phyloP scores from a whole-genome alignment of 176 grass and related monocot species.

The Olyra latifolia region DNA sequence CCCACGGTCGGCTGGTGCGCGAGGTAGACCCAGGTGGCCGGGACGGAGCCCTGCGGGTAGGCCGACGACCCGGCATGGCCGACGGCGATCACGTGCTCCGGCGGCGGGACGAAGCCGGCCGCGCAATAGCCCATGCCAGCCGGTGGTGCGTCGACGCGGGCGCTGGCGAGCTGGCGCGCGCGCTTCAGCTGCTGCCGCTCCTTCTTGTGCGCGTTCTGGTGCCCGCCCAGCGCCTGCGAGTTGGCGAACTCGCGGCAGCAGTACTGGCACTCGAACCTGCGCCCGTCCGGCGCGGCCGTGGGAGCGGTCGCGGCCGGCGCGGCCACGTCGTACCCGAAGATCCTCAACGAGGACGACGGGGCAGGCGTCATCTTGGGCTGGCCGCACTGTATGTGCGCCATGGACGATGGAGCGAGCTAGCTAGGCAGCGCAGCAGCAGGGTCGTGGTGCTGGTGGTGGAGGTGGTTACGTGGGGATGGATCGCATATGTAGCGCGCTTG shows the following conservation, averaged over 20 bases:
- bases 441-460: neutral
- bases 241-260: conserved; percentile 99
- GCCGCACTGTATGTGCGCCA: conserved; percentile 49
- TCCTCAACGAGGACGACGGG: neutral
- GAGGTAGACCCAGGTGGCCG: conserved; percentile 60
- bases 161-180: conserved; percentile 33
- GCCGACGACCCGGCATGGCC: conserved; percentile 21
- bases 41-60: conserved; percentile 3
- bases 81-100: conserved; percentile 28
- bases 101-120: conserved; percentile 21
- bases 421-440: too few relatives aligned
- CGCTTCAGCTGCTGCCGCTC: conserved; percentile 93
- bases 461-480: neutral
- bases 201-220: conserved; percentile 99
- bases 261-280: conserved; percentile 99
- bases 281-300: conserved; percentile 36
- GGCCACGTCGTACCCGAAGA: conserved; percentile 22
- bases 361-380: conserved; percentile 23
- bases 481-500: conserved; percentile 7
- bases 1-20: conserved; percentile 33
- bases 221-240: conserved; percentile 94
- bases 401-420: neutral
- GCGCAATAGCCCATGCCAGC: conserved; percentile 24
- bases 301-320: conserved; percentile 45
- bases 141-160: neutral